phyloP scores from a whole-genome alignment of 345 rosid species.

The Camelina sativa region DNA sequence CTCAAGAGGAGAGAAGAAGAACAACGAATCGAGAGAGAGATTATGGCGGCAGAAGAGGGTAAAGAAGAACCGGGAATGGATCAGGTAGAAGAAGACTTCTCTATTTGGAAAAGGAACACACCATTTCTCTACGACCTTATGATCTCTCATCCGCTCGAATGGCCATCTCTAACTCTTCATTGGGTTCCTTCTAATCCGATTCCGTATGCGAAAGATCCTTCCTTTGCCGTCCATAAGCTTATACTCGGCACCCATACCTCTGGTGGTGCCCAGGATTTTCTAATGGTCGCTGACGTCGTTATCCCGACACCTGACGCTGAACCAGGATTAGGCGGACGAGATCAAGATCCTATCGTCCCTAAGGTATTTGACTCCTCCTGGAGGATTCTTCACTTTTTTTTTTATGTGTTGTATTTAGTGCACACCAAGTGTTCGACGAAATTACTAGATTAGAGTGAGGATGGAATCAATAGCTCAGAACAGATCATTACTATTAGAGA shows the following conservation, averaged over 20 bases:
- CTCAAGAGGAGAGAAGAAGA: neutral
- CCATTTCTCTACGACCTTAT: constrained; percentile 88
- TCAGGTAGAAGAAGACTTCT: constrained; percentile 84
- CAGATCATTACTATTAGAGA: neutral
- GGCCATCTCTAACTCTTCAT: constrained; percentile 96
- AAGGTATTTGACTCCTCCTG: constrained; percentile 47
- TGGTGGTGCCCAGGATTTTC: constrained; percentile 67
- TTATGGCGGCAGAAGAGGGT: constrained; percentile 53
- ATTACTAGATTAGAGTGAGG: constrained; percentile 24
- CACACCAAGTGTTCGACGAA: constrained; percentile 49
- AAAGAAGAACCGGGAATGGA: constrained; percentile 49
- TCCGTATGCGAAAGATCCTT: constrained; percentile 57
- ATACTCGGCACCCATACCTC: constrained; percentile 90
- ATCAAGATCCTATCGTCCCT: constrained; percentile 58
- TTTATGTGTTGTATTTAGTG: constrained; percentile 3
- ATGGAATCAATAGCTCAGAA: neutral
- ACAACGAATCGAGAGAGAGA: constrained; percentile 23
- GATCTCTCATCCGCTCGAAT: constrained; percentile 85
- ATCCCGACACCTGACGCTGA: constrained; percentile 62
- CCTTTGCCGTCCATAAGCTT: constrained; percentile 68
- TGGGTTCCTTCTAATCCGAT: constrained; percentile 72
- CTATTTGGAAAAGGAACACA: constrained; percentile 91
- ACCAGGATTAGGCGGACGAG: constrained; percentile 38
- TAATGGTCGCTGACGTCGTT: constrained; percentile 77
- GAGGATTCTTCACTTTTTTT: neutral